These are phyloP conservation scores for Cystobasidium sp. DNA, from an alignment of 1,284 basidiomycete species.

Conservation along the genomic window DNA sequence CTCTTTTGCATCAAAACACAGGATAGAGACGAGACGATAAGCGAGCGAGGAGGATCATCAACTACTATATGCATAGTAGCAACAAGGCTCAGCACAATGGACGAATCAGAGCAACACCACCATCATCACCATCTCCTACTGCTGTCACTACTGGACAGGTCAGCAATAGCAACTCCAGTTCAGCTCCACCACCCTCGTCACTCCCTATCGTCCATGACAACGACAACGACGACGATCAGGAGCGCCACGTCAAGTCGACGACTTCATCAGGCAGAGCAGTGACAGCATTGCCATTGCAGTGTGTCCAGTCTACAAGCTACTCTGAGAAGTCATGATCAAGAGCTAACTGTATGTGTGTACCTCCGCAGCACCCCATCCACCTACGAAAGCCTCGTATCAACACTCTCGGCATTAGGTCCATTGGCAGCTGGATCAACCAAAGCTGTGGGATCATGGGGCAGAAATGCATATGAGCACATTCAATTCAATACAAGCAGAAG, in stretches of 20 bases:
- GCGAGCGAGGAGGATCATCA: not conserved
- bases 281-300: conserved; percentile 19
- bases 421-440: conserved; percentile 31
- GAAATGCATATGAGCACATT: conserved; percentile 19
- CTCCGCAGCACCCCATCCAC: conserved; percentile 14
- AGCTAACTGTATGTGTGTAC: not conserved
- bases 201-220: not conserved
- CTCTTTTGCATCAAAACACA: not conserved
- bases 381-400: conserved; percentile 28
- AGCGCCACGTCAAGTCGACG: not conserved
- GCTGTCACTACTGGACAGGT: not conserved
- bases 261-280: conserved; percentile 12
- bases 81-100: not conserved
- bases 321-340: not conserved
- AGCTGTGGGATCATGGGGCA: conserved; percentile 24
- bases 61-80: conserved; percentile 21
- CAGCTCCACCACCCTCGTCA: not conserved
- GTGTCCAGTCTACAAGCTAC: not conserved
- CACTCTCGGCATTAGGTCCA: conserved; percentile 23
- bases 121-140: not conserved
- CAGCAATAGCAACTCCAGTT: not conserved
- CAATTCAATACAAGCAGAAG: conserved; percentile 4
- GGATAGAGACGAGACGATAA: too few species aligned
- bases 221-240: not conserved
- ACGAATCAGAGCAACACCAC: conserved; percentile 12